Conservation (phyloP, 108 stramenopile species). For the Stephanodiscus minutulus region DNA sequence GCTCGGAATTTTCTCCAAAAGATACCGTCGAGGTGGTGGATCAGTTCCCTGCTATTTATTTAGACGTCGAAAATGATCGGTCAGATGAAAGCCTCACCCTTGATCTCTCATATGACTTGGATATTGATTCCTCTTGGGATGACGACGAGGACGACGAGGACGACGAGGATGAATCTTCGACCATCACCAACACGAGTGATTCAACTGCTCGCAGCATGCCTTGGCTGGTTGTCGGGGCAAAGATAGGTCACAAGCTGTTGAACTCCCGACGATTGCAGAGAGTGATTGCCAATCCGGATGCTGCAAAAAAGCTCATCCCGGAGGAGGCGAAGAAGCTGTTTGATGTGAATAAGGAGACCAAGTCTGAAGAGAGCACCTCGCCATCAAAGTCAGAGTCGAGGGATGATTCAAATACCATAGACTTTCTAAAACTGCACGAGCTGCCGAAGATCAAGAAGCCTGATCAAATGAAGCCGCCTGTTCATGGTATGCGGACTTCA, state of each 20-base stretch:
- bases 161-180: constrained; percentile 13
- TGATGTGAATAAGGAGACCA: constrained; percentile 19
- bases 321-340: constrained; percentile 41
- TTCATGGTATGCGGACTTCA: constrained; percentile 77
- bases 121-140: constrained; percentile 10
- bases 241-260: constrained; percentile 77
- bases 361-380: constrained; percentile 4
- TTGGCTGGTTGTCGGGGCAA: constrained; percentile 81
- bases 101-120: constrained; percentile 8
- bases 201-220: constrained; percentile 34
- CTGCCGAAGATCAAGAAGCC: constrained; percentile 39
- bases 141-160: constrained; percentile 2
- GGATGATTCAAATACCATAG: constrained; percentile 6
- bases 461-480: constrained; percentile 56
- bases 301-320: constrained; percentile 22
- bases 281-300: constrained; percentile 43
- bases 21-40: constrained; percentile 35
- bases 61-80: background rate
- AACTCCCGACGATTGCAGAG: constrained; percentile 73
- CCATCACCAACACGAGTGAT: constrained; percentile 16
- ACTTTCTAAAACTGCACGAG: constrained; percentile 35
- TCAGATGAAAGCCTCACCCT: constrained; percentile 3
- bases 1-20: constrained; percentile 9
- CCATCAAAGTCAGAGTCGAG: constrained; percentile 21
- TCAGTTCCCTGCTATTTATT: constrained; percentile 19